A percentile compares a stretch with the other conserved stretches of the same genome.
Evolutionary conservation across 306 rosid species (phyloP).

Genomic region (Vicia faba): DNA sequence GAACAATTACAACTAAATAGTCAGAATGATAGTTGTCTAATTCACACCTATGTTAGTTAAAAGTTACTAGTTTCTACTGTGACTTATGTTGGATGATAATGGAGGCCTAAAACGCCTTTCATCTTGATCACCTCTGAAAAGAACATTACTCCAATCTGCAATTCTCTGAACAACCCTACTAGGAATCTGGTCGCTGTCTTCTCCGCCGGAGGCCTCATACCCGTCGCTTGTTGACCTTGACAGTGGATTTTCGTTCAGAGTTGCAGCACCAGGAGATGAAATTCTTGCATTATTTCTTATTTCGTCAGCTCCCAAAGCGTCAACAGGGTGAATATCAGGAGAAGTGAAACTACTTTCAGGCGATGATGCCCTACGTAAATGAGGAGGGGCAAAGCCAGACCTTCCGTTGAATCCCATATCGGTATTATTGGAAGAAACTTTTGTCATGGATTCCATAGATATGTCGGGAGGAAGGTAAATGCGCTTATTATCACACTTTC

Average conservation of each 20-base stretch:
- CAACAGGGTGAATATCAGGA: conserved; percentile 84
- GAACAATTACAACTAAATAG: conserved; percentile 41
- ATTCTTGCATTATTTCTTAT: conserved; percentile 53
- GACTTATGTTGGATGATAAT: conserved; percentile 47
- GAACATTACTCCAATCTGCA: conserved; percentile 67
- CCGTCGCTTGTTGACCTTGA: conserved; percentile 97
- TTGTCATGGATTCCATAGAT: conserved; percentile 57
- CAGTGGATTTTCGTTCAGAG: conserved; percentile 61
- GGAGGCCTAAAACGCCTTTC: conserved; percentile 52
- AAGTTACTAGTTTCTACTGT: conserved; percentile 47
- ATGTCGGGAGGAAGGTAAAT: conserved; percentile 72
- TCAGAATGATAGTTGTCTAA: conserved; percentile 37
- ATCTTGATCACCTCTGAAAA: conserved; percentile 61
- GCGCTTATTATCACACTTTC: conserved; percentile 63
- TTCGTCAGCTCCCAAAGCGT: conserved; percentile 70
- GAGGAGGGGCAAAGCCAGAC: conserved; percentile 76
- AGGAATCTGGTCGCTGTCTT: conserved; percentile 89
- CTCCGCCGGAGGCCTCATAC: conserved; percentile 97
- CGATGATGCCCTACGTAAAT: conserved; percentile 74
- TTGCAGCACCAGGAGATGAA: conserved; percentile 50
- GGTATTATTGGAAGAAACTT: conserved; percentile 47
- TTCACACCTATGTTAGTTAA: conserved; percentile 43
- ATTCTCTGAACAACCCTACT: conserved; percentile 68
- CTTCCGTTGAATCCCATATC: conserved; percentile 52
- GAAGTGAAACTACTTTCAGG: conserved; percentile 94